Evolutionary conservation across 2,329 filamentous ascomycete species (phyloP), one percentile per base, ranked within the genome.

Genomic region (Trichoderma sp.): DNA sequence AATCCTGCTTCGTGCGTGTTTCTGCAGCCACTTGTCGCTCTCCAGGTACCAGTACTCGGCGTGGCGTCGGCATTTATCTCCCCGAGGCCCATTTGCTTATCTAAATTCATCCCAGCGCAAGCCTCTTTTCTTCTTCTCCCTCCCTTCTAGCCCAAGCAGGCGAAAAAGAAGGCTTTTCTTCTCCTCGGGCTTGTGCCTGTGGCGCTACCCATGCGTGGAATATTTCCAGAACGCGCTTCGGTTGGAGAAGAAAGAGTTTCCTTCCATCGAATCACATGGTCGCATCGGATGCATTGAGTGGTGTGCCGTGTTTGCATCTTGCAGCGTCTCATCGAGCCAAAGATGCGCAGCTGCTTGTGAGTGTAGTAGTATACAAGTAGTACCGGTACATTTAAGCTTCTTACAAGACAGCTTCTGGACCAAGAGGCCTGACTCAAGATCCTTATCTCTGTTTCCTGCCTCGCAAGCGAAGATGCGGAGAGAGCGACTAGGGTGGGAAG

Each of bases 1-100:
- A 43, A 18, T n/a, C 4, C 39, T 18, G 37, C 37, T n/a, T 43
- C 18, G 18, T 43, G 3, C 18, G 6, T 18, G 39, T 18, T n/a
- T 10, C 18, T 39, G 37, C 5, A 39, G 32, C 32, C 46, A 24
- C 5, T n/a, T 8, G 8, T n/a, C 18, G 46, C 46, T 54, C 49
- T 26, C 26, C 60, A 39, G 16, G 49, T 64, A 64, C 60, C 24
- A 13, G 24, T 55, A 26, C 28, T 8, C 7, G 26, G 30, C n/a
- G 52, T 66, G 63, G 63, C 63, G 63, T 66, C 63, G 63, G 63
- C 52, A 49, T 58, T 66, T 56, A 64, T 55, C 37, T 30, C 52
- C 37, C 37, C 52, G 37, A 66, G 61, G 16, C 52, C 63, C 63
- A 56, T 55, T 30, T 39, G 61, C 63, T 58, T 49, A 58, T 66